Evolutionary conservation across 2,329 filamentous ascomycete species (phyloP), one percentile per base, ranked within the genome.

Genomic region (Alternaria postmessia): DNA sequence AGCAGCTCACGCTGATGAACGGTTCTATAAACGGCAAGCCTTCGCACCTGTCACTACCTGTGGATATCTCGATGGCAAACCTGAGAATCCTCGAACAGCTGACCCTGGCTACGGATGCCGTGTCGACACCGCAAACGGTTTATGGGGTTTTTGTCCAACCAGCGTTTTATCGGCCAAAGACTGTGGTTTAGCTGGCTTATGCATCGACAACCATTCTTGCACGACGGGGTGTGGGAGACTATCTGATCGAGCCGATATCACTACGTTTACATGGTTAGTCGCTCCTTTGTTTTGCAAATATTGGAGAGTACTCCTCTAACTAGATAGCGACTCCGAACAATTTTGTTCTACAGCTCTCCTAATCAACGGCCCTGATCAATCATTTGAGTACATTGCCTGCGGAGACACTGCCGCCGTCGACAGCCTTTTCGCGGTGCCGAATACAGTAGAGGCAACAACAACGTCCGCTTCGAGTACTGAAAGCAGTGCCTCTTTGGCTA

Each of bases 121-220:
- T 16, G 47, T 65, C 38, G 64, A 68, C 39, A 63, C 64, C 30
- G 53, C 58, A 42, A 61, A 59, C 43, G 62, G 65, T 28, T 52
- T 68, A 43, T 68, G 65, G 65, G 64, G 62, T 11, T 68, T 66
- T 30, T 68, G 65, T 54, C 57, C 57, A 48, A 59, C 59, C 36
- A 61, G 43, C 26, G 64, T 67, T 20, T 46, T 49, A 36, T 56
- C 57, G 36, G 62, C 57, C n/a, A 20, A 26, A 34, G 60, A 65
- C 34, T 68, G 58, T 47, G 56, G 60, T 18, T 44, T 68, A 36
- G 64, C 56, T 14, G 64, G 64, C 22, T 46, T 61, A 38, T 68
- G 66, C 22, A 30, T 65, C 28, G 66, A 68, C 20, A 57, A 41
- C n/a, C 43, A 62, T 52, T 59, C 57, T 34, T 68, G 65, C 48